phyloP scores from a whole-genome alignment of 2,329 filamentous ascomycete species.

The Mariannaea elegans region DNA sequence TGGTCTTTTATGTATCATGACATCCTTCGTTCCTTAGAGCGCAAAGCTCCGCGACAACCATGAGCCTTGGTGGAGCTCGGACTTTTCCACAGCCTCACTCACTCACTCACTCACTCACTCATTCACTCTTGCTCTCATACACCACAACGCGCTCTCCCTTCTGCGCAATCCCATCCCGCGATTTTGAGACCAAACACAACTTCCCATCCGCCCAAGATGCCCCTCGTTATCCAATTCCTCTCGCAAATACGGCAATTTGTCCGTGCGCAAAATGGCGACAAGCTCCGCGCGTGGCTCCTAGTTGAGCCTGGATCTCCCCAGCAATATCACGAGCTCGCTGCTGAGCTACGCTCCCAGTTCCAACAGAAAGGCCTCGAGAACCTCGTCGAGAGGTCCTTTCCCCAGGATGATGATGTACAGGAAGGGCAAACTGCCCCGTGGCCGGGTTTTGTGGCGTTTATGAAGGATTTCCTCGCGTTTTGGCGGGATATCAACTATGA shows the following conservation, averaged over 20 bases:
- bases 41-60: not conserved
- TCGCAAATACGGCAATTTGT: slow-evolving; percentile 66
- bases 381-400: slow-evolving; percentile 70
- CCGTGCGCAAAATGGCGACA: slow-evolving; percentile 68
- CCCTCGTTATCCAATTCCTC: slow-evolving; percentile 75
- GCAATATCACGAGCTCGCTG: slow-evolving; percentile 73
- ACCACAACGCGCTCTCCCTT: too few relatives aligned
- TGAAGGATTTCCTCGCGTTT: slow-evolving; percentile 83
- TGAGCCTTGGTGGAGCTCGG: slow-evolving; percentile 30
- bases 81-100: slow-evolving; percentile 22
- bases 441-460: slow-evolving; percentile 80
- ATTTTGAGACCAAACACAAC: too few relatives aligned
- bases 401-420: slow-evolving; percentile 69
- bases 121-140: too few relatives aligned
- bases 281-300: slow-evolving; percentile 74
- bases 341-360: slow-evolving; percentile 71
- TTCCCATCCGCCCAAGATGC: slow-evolving; percentile 54
- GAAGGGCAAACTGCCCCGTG: slow-evolving; percentile 74
- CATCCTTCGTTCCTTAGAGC: too few relatives aligned
- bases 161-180: too few relatives aligned
- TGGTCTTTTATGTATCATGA: too few relatives aligned
- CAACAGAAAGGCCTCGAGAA: slow-evolving; percentile 63
- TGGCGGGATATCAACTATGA: slow-evolving; percentile 82
- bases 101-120: slow-evolving; percentile 8
- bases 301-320: slow-evolving; percentile 77